Evolutionary conservation across 2,329 filamentous ascomycete species (phyloP).

Genomic region (Cladophialophora carrionii): DNA sequence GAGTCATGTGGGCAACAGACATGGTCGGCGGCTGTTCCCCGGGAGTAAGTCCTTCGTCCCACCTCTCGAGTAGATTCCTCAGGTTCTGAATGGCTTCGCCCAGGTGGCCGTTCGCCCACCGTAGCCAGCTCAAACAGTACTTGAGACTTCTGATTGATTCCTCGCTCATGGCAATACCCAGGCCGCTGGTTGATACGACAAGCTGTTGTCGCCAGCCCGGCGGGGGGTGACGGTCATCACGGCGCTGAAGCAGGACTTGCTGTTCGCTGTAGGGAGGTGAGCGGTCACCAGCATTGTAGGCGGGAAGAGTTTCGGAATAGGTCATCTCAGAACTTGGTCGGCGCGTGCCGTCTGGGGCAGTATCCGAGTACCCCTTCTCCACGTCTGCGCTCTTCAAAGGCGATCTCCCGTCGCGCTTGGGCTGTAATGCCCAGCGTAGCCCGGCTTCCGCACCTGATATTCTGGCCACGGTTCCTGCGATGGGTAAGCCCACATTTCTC

Average conservation of each 20-base stretch:
- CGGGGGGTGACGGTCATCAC: slow-evolving; percentile 41
- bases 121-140: slow-evolving; percentile 79
- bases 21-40: slow-evolving; percentile 41
- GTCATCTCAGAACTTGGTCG: slow-evolving; percentile 24
- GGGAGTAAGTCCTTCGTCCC: slow-evolving; percentile 60
- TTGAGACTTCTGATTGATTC: slow-evolving; percentile 82
- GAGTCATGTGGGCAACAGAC: slow-evolving; percentile 36
- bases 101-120: slow-evolving; percentile 80
- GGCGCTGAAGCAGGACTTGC: slow-evolving; percentile 34
- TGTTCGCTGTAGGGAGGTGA: slow-evolving; percentile 37
- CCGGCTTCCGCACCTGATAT: slow-evolving; percentile 86
- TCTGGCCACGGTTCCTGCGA: slow-evolving; percentile 82
- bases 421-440: slow-evolving; percentile 76
- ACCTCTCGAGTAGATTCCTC: slow-evolving; percentile 76
- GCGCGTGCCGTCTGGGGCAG: slow-evolving; percentile 24
- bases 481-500: slow-evolving; percentile 76
- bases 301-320: slow-evolving; percentile 73
- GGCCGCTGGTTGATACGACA: slow-evolving; percentile 85
- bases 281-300: slow-evolving; percentile 71
- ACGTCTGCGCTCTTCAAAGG: slow-evolving; percentile 29
- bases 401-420: slow-evolving; percentile 42
- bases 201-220: slow-evolving; percentile 76
- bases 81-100: slow-evolving; percentile 73
- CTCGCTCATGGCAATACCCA: slow-evolving; percentile 89
- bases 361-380: slow-evolving; percentile 36